Conservation (phyloP, 1,284 basidiomycete genomes). For the Leucoagaricus sp. region DNA sequence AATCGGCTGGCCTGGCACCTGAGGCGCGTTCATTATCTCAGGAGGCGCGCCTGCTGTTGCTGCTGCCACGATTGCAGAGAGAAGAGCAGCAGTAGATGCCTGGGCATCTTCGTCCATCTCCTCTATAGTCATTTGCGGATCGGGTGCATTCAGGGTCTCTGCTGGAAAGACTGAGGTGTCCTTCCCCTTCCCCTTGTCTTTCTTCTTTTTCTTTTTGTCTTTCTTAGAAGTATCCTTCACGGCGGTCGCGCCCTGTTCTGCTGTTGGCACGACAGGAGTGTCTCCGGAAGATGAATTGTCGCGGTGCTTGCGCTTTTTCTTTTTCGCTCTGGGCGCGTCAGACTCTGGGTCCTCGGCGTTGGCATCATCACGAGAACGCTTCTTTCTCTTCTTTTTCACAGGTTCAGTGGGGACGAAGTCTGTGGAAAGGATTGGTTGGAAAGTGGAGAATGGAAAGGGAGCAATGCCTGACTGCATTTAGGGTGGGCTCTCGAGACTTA, state of each 20-base stretch:
- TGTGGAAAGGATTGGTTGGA: conserved; percentile 23
- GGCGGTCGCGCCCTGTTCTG: neutral
- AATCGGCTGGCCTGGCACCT: conserved; percentile 14
- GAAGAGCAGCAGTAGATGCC: conserved; percentile 52
- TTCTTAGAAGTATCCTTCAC: conserved; percentile 16
- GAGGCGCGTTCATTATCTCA: conserved; percentile 20
- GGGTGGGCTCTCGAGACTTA: conserved; percentile 41
- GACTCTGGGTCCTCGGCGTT: conserved; percentile 19
- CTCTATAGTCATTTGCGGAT: conserved; percentile 27
- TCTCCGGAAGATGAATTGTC: conserved; percentile 13
- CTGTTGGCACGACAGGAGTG: conserved; percentile 5
- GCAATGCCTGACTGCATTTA: conserved; percentile 32
- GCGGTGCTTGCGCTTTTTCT: conserved; percentile 30
- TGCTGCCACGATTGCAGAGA: conserved; percentile 62
- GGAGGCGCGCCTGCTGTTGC: conserved; percentile 42
- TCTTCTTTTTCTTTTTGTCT: conserved; percentile 38
- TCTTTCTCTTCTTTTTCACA: conserved; percentile 41
- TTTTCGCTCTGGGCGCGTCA: conserved; percentile 22
- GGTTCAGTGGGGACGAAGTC: conserved; percentile 18
- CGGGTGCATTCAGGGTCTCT: conserved; percentile 15
- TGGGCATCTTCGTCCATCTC: conserved; percentile 37
- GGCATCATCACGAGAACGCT: conserved; percentile 32
- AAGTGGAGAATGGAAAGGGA: conserved; percentile 22
- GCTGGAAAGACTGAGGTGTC: conserved; percentile 19
- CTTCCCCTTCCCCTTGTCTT: conserved; percentile 43